Base-by-base conservation (phyloP, 176 grass and related monocot species). In the Themeda triandra region DNA sequence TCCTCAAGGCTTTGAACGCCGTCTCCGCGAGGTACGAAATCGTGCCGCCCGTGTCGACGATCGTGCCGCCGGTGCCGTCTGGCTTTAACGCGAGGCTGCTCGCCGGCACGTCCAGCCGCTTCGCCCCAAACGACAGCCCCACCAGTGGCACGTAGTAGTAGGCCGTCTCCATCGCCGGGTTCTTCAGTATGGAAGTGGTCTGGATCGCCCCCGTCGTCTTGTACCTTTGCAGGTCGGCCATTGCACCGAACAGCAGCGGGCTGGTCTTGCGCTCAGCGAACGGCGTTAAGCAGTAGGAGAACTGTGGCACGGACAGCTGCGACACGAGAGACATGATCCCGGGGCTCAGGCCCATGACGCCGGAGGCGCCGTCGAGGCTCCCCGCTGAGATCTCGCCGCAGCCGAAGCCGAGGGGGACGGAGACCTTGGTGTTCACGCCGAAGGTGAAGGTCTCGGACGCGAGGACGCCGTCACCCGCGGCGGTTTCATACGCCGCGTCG, bases 381-480 rank as follows among this genome's bases (percentile, higher is more conserved):
- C 69, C 87, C 12, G 19, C 5, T 10, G 44, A 36, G 69, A 80
- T 76, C 44, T 0, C 33, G 60, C 77, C 87, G 70, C 87, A 89
- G 35, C 87, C 87, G 48, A 89, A 81, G 58, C 69, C 76, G 76
- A 89, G 82, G 2, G 15, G 36, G 36, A 80, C 3, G 45, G 83
- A 28, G 63, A 81, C 71, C 13, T 62, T 48, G 11, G n/a, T 5
- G 35, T 15, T 46, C 11, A 1, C 85, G 62, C 91, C 87, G 23
- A 92, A 88, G 17, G 90, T 84, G 82, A 95, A 87, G 31, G 79
- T 59, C 58, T 95, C 93, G 1, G 79, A 79, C 5, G 88, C 82
- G 51, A 91, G 67, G 19, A 37, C 35, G 62, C 93, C 93, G 41
- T 2, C 12, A 2, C 88, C 66, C 25, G 28, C 75, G 5, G 86